These are phyloP conservation scores for Calcarisporium arbuscula DNA, from an alignment of 2,329 filamentous ascomycete genomes.

Conservation along the genomic window DNA sequence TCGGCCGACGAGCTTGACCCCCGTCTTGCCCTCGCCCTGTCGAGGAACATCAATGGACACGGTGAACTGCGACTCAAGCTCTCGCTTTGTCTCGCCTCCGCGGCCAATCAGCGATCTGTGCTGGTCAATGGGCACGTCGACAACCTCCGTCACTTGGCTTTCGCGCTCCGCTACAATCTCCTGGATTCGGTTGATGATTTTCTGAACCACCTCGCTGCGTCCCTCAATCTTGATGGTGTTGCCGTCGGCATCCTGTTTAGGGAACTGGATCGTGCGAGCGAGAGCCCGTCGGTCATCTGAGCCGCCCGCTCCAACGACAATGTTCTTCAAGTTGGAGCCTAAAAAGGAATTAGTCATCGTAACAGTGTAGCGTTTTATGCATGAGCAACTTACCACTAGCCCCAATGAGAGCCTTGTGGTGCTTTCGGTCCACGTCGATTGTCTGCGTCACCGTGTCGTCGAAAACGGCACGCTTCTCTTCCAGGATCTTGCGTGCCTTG, in stretches of 20 bases:
- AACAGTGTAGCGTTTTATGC: not conserved
- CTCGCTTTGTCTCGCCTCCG: constrained; percentile 78
- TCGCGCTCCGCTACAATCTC: constrained; percentile 77
- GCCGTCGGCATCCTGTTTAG: constrained; percentile 76
- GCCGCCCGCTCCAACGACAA: constrained; percentile 82
- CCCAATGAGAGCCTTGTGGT: constrained; percentile 86
- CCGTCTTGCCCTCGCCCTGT: constrained; percentile 76
- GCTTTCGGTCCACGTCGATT: constrained; percentile 88
- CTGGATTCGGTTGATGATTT: constrained; percentile 77
- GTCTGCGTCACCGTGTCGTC: constrained; percentile 83
- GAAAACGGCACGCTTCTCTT: constrained; percentile 80
- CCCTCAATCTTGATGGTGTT: constrained; percentile 86
- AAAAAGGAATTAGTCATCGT: constrained; percentile 7
- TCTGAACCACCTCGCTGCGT: constrained; percentile 75
- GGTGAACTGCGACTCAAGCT: constrained; percentile 78
- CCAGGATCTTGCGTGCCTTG: constrained; percentile 82
- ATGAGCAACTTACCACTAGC: constrained; percentile 63
- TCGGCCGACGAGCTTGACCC: constrained; percentile 78
- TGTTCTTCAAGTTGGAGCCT: constrained; percentile 80
- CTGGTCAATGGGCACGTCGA: constrained; percentile 85
- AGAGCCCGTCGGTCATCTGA: constrained; percentile 78
- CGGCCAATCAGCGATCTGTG: constrained; percentile 88
- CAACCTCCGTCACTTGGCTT: constrained; percentile 68
- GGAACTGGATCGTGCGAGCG: constrained; percentile 89
- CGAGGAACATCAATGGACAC: constrained; percentile 87